Percentiles rank a stretch among this genome's conserved stretches.
Conservation (phyloP, 1,284 basidiomycete genomes). For the Malassezia arunalokei region DNA sequence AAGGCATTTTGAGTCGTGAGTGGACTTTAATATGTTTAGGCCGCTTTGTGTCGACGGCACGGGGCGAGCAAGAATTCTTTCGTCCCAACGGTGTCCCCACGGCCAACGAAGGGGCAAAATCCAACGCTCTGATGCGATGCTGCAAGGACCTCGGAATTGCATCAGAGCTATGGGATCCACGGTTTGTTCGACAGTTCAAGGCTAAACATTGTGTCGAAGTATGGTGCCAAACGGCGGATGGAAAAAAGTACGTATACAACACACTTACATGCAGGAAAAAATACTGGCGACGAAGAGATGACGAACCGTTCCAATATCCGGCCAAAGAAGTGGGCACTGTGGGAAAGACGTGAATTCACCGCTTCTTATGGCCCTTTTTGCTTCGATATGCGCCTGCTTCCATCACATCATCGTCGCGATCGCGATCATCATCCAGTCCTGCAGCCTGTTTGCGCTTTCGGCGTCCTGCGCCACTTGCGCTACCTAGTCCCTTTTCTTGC, state of each 20-base stretch:
- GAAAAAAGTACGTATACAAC: conserved; percentile 65
- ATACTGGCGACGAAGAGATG: conserved; percentile 44
- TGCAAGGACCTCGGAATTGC: conserved; percentile 95
- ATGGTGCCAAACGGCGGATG: conserved; percentile 57
- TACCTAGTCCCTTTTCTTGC: conserved; percentile 34
- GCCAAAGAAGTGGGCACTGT: conserved; percentile 36
- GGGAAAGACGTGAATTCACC: background rate
- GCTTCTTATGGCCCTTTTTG: background rate
- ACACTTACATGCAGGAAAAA: conserved; percentile 22
- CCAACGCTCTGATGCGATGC: conserved; percentile 92
- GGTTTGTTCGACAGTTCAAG: conserved; percentile 89
- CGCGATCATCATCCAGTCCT: conserved; percentile 34
- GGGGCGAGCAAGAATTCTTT: conserved; percentile 96
- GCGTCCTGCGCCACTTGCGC: conserved; percentile 31
- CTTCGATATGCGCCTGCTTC: conserved; percentile 21
- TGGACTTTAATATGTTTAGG: conserved; percentile 90
- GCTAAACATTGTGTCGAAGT: conserved; percentile 69
- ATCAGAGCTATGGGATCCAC: conserved; percentile 92
- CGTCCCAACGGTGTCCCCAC: conserved; percentile 81
- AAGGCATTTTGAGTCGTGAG: conserved; percentile 78
- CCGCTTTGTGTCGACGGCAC: conserved; percentile 76
- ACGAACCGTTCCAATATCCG: conserved; percentile 40
- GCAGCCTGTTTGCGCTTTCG: conserved; percentile 26
- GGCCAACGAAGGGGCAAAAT: conserved; percentile 87
- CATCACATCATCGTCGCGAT: conserved; percentile 41